Percentiles rank a stretch among this genome's conserved stretches.
Evolutionary conservation across 2,329 filamentous ascomycete species (phyloP).

Genomic region (Epichloe glyceriae): DNA sequence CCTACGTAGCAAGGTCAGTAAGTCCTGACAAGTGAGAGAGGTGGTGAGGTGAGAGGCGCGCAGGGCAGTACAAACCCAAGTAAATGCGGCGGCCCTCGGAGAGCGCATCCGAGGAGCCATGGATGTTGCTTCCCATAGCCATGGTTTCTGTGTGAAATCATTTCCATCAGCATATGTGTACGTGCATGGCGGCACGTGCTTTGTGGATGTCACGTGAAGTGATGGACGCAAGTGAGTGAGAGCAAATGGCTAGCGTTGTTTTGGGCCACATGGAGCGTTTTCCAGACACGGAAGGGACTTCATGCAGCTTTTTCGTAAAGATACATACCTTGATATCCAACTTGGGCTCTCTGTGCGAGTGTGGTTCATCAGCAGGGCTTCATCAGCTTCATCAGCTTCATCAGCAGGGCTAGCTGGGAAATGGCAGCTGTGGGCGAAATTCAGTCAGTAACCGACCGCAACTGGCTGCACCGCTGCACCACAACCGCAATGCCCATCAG

Average conservation of each 20-base stretch:
- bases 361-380: too few species aligned
- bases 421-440: too few species aligned
- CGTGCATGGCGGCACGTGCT: neutral
- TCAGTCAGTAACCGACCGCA: too few species aligned
- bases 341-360: neutral
- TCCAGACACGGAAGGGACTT: too few species aligned
- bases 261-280: too few species aligned
- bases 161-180: neutral
- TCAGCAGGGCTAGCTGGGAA: too few species aligned
- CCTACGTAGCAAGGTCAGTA: constrained; percentile 8
- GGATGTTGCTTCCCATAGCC: neutral
- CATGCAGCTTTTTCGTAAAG: too few species aligned
- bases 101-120: constrained; percentile 10
- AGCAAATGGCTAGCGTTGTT: too few species aligned
- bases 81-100: constrained; percentile 38
- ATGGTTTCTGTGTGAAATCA: neutral
- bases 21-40: neutral
- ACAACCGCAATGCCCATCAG: too few species aligned
- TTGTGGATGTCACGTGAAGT: neutral
- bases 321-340: neutral
- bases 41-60: neutral
- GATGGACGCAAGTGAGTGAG: too few species aligned
- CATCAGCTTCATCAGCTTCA: too few species aligned
- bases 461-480: too few species aligned
- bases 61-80: constrained; percentile 26